Base-by-base conservation (phyloP, 371 early-diverging fungal species). In the Rhizopus sp. region DNA sequence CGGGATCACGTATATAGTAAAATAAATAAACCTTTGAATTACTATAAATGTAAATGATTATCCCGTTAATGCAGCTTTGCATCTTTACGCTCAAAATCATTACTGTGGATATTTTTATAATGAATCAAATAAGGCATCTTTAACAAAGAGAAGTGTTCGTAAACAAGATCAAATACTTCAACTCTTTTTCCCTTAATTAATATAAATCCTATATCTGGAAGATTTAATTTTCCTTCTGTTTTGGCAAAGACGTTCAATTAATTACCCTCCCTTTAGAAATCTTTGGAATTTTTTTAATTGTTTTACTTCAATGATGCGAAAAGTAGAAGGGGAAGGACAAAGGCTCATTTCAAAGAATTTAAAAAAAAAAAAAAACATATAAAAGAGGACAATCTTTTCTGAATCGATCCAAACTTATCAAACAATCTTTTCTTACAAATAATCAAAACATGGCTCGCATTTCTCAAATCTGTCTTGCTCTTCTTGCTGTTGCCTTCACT, bases 391-490 rank as follows among this genome's bases (percentile, higher is more conserved):
- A 33, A 38, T 48, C 29, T 30, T 48, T 23, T 30, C 30, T 17
- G 13, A 12, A 51, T 38, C 29, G 7, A 33, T 38, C 13, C 35
- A 8, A 35, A 10, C 13, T 42, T 42, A n/a, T 34, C 34, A 45
- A n/a, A 44, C 31, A 39, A 41, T 10, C 40, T 16, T n/a, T 5
- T 38, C 16, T 51, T 23, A 15, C 10, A n/a, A 44, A 10, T 4
- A 13, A 45, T 50, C 17, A 32, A 17, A 53, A 12, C 16, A 64
- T 64, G 65, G 48, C 54, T 47, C 60, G 60, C 56, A 51, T 64
- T 33, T 37, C 55, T 48, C 42, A 64, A 38, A 45, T 64, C 32
- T 60, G 56, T 49, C 13, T 64, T 52, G 53, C 47, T 48, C 33
- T 57, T 46, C 65, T 64, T 17, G 60, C 60, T 16, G 34, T 60